phyloP scores from a whole-genome alignment of 1,284 basidiomycete species.

The Papiliotrema laurentii region DNA sequence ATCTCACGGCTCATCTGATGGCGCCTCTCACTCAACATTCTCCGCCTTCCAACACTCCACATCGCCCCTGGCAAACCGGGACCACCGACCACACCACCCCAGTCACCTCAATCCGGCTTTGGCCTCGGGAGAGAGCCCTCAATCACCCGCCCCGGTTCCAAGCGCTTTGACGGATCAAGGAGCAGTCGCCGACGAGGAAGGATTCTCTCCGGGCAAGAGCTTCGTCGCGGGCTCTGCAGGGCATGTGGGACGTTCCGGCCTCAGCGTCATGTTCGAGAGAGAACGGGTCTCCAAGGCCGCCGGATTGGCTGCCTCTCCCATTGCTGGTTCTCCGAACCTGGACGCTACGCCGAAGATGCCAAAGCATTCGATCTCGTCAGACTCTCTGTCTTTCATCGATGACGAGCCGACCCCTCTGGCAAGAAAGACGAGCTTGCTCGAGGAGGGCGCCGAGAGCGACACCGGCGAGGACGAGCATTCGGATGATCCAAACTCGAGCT shows the following conservation, averaged over 20 bases:
- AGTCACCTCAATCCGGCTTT: slow-evolving; percentile 28
- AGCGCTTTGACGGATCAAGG: no score
- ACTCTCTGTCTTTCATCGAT: slow-evolving; percentile 1
- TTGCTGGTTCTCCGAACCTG: not conserved
- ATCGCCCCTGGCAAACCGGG: slow-evolving; percentile 4
- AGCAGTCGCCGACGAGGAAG: slow-evolving; percentile 8
- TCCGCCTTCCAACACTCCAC: not conserved
- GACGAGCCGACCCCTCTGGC: not conserved
- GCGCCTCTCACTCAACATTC: slow-evolving; percentile 2
- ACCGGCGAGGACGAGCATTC: not conserved
- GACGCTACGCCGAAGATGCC: slow-evolving; percentile 2
- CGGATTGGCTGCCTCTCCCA: not conserved
- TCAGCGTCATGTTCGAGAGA: slow-evolving; percentile 39
- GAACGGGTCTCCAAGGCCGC: slow-evolving; percentile 14
- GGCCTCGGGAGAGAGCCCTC: slow-evolving; percentile 6
- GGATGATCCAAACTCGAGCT: slow-evolving; percentile 12
- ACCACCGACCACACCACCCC: slow-evolving; percentile 25
- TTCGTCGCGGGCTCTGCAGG: slow-evolving; percentile 16
- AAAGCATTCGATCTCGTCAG: not conserved
- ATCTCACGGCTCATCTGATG: slow-evolving; percentile 1
- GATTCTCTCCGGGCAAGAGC: slow-evolving; percentile 15
- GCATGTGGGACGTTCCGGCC: slow-evolving; percentile 27
- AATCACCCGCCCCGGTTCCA: not conserved
- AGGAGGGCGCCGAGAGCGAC: not conserved
- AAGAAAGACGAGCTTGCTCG: not conserved